These are phyloP conservation scores for Rhizopus delemar DNA, from an alignment of 371 early-diverging fungal species.

Conservation along the genomic window DNA sequence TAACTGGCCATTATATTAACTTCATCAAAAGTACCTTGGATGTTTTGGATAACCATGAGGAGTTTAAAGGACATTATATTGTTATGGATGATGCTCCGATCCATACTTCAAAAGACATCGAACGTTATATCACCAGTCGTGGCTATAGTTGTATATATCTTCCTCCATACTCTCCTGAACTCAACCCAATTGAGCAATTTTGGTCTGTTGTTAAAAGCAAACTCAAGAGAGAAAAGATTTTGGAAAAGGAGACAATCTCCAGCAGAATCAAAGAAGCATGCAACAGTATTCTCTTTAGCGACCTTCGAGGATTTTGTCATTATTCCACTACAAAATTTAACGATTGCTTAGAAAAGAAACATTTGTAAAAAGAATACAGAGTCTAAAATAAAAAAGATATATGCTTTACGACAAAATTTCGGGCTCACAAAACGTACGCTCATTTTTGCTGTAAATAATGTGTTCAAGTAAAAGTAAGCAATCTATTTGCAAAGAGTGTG, in stretches of 20 bases:
- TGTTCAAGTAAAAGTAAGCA: slow-evolving; percentile 14
- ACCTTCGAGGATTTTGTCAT: slow-evolving; percentile 13
- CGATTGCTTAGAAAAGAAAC: slow-evolving; percentile 9
- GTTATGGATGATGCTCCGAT: slow-evolving; percentile 6
- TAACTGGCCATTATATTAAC: slow-evolving; percentile 10
- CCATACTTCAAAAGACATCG: slow-evolving; percentile 2
- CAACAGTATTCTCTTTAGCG: slow-evolving; percentile 6
- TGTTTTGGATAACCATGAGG: slow-evolving; percentile 7
- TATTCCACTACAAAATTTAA: slow-evolving; percentile 10
- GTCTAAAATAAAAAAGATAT: too few relatives aligned
- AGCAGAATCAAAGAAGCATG: slow-evolving; percentile 16
- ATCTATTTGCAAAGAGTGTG: slow-evolving; percentile 16
- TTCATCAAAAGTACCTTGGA: slow-evolving; percentile 9
- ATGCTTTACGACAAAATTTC: too few relatives aligned
- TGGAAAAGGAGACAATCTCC: slow-evolving; percentile 11
- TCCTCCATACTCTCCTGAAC: slow-evolving; percentile 9
- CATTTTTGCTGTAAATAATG: slow-evolving; percentile 17
- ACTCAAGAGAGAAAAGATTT: slow-evolving; percentile 12
- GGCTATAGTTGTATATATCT: slow-evolving; percentile 3
- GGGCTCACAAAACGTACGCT: slow-evolving; percentile 14
- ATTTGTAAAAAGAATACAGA: too few relatives aligned
- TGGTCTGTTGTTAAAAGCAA: slow-evolving; percentile 12
- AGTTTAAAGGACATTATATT: slow-evolving; percentile 7
- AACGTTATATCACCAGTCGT: background rate
- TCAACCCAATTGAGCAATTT: slow-evolving; percentile 10